Percentiles rank a stretch among this genome's conserved stretches.
Conservation (phyloP, 164 flowering plant species). For the Brasenia schreberi region DNA sequence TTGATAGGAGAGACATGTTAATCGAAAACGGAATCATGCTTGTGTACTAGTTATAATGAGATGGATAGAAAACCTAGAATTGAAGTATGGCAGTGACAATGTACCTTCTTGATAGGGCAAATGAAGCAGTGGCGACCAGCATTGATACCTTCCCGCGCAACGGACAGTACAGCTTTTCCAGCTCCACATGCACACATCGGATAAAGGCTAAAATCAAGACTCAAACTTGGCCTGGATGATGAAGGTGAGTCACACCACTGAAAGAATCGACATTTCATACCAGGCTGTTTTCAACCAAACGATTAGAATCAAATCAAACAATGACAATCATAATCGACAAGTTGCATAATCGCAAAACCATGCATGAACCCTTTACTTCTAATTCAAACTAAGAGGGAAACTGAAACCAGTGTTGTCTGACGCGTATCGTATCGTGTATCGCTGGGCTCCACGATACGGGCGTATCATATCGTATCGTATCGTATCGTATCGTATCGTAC, state of each 20-base stretch:
- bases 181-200: constrained; percentile 28
- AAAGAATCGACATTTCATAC: constrained; percentile 10
- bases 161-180: constrained; percentile 8
- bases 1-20: too few relatives aligned
- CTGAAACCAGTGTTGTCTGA: too few relatives aligned
- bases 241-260: constrained; percentile 25
- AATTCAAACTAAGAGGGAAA: too few relatives aligned
- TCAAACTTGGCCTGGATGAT: background rate
- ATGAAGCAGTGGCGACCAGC: constrained; percentile 21
- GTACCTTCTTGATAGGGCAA: constrained; percentile 31
- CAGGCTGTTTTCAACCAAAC: background rate
- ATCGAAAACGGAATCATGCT: too few relatives aligned
- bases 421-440: too few relatives aligned
- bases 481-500: too few relatives aligned
- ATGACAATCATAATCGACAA: background rate
- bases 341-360: background rate
- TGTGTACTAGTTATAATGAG: too few relatives aligned
- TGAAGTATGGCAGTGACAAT: background rate
- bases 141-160: constrained; percentile 6
- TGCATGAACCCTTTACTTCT: background rate
- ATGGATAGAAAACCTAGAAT: background rate
- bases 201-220: background rate
- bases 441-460: too few relatives aligned
- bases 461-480: too few relatives aligned
- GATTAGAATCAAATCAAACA: background rate